Evolutionary conservation across 2,329 filamentous ascomycete species (phyloP).

Genomic region (Penicillium sclerotiorum): DNA sequence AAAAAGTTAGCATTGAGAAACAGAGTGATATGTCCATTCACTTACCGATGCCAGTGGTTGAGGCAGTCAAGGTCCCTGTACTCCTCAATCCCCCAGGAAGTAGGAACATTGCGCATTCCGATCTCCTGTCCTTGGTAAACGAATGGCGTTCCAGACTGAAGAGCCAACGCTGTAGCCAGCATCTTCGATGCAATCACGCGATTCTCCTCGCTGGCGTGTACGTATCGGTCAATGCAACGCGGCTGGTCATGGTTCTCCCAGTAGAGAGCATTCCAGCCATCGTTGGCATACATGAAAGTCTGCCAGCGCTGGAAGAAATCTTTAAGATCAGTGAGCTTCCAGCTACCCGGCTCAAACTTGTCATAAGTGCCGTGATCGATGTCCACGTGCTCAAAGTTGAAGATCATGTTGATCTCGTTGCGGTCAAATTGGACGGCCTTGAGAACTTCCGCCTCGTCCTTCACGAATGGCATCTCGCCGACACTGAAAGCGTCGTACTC

Average conservation of each 20-base stretch:
- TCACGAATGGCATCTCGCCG: constrained; percentile 61
- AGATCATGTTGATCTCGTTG: constrained; percentile 70
- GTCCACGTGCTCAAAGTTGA: constrained; percentile 71
- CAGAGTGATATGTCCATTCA: constrained; percentile 18
- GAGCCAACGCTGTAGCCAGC: constrained; percentile 59
- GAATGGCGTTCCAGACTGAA: constrained; percentile 65
- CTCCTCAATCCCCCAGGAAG: constrained; percentile 62
- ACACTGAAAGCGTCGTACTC: constrained; percentile 63
- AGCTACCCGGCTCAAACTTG: constrained; percentile 52
- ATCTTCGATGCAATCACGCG: constrained; percentile 60
- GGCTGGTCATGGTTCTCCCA: constrained; percentile 69
- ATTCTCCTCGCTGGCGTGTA: constrained; percentile 53
- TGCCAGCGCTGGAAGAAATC: constrained; percentile 61
- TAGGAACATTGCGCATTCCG: constrained; percentile 66
- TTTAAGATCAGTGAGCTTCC: constrained; percentile 57
- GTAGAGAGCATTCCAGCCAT: constrained; percentile 67
- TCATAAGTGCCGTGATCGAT: constrained; percentile 57
- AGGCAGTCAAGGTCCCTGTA: constrained; percentile 69
- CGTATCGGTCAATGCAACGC: constrained; percentile 61
- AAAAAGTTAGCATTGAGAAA: neutral
- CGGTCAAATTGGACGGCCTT: constrained; percentile 58
- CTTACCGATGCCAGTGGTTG: constrained; percentile 57
- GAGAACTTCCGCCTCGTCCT: constrained; percentile 54
- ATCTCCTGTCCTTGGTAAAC: constrained; percentile 73
- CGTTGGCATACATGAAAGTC: constrained; percentile 59